Percentiles rank a stretch among this genome's conserved stretches.
phyloP scores from a whole-genome alignment of 805 yeast genomes.

The Starmerella asiatica region DNA sequence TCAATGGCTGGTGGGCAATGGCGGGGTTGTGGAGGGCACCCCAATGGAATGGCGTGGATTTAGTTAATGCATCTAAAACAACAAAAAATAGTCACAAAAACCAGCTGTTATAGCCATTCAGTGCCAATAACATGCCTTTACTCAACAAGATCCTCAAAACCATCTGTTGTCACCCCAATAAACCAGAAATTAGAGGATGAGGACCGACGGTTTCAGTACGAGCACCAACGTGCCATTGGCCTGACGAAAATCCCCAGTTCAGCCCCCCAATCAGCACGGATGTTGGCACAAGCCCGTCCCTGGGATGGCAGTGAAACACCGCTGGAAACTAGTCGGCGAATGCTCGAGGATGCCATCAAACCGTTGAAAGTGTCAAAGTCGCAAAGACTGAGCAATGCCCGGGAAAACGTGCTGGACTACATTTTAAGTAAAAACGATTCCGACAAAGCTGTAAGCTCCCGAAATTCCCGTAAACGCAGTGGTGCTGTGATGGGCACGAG shows the following conservation, averaged over 20 bases:
- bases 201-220: conserved; percentile 27
- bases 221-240: conserved; percentile 33
- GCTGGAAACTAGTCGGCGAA: conserved; percentile 37
- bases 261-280: conserved; percentile 35
- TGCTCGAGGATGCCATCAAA: conserved; percentile 42
- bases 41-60: too few species aligned
- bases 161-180: too few species aligned
- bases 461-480: conserved; percentile 1
- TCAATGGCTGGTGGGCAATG: too few species aligned
- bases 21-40: too few species aligned
- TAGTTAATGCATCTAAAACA: too few species aligned
- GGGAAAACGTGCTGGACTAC: conserved; percentile 55
- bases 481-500: background rate
- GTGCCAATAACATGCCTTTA: too few species aligned
- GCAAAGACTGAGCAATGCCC: conserved; percentile 43
- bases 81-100: too few species aligned
- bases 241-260: conserved; percentile 32
- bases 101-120: too few species aligned
- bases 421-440: conserved; percentile 29
- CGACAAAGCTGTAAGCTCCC: conserved; percentile 11
- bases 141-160: too few species aligned
- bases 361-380: conserved; percentile 26
- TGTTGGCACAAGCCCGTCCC: conserved; percentile 38
- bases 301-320: conserved; percentile 47
- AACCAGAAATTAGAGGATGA: too few species aligned